phyloP scores from a whole-genome alignment of 805 yeast genomes.

The Osmozyma mogii region DNA sequence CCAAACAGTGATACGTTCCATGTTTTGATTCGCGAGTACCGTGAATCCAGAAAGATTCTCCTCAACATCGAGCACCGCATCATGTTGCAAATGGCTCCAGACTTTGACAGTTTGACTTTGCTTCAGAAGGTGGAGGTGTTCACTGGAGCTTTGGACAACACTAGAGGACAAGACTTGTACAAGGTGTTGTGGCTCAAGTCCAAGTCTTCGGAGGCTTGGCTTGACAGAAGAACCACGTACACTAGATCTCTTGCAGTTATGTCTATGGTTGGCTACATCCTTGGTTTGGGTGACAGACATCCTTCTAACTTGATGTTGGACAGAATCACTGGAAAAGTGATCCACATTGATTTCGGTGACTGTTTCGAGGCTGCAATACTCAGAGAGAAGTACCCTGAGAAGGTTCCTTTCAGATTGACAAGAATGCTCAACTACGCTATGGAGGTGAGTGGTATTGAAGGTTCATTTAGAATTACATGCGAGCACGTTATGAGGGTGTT shows the following conservation, averaged over 20 bases:
- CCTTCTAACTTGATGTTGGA: constrained; percentile 96
- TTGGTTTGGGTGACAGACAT: constrained; percentile 96
- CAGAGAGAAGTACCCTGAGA: constrained; percentile 95
- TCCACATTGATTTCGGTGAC: constrained; percentile 98
- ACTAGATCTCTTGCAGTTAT: constrained; percentile 94
- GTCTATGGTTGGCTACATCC: constrained; percentile 97
- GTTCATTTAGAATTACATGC: constrained; percentile 91
- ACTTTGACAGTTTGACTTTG: constrained; percentile 81
- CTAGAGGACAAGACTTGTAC: constrained; percentile 93
- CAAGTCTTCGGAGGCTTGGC: constrained; percentile 94
- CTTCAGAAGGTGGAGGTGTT: constrained; percentile 94
- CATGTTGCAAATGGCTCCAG: constrained; percentile 97
- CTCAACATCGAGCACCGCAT: constrained; percentile 90
- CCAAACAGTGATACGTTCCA: constrained; percentile 97
- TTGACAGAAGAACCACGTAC: constrained; percentile 92
- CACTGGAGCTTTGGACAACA: constrained; percentile 89
- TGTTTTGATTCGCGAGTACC: constrained; percentile 80
- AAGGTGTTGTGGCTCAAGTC: constrained; percentile 95
- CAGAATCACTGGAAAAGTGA: constrained; percentile 87
- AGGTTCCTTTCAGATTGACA: constrained; percentile 94
- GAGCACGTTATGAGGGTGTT: constrained; percentile 95
- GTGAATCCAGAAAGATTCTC: constrained; percentile 84
- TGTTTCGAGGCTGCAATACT: constrained; percentile 97
- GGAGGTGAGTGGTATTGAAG: constrained; percentile 99
- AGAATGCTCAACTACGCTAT: constrained; percentile 96